phyloP scores from a whole-genome alignment of 306 rosid species.

The Quercus alba region DNA sequence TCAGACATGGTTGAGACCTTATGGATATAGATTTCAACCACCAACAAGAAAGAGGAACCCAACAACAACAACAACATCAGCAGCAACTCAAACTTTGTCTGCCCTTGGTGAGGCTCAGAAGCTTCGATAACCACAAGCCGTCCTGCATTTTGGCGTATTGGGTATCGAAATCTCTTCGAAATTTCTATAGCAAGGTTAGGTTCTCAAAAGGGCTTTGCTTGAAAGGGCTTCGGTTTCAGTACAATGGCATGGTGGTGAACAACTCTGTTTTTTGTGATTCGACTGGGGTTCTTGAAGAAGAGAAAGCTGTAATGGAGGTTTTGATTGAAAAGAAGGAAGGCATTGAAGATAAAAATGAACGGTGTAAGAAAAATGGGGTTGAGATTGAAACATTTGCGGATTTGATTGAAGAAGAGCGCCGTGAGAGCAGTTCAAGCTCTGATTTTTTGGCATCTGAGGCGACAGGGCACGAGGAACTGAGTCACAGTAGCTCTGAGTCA shows the following conservation, averaged over 20 bases:
- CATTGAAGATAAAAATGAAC: slow-evolving; percentile 26
- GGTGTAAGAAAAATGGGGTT: slow-evolving; percentile 22
- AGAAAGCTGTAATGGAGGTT: slow-evolving; percentile 46
- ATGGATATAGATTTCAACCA: slow-evolving; percentile 60
- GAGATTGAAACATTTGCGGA: slow-evolving; percentile 36
- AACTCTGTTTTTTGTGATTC: slow-evolving; percentile 49
- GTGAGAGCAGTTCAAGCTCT: slow-evolving; percentile 76
- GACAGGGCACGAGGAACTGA: slow-evolving; percentile 66
- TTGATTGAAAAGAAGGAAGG: slow-evolving; percentile 35
- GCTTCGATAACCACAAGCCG: slow-evolving; percentile 31
- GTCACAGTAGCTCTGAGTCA: slow-evolving; percentile 71
- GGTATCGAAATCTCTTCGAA: slow-evolving; percentile 47
- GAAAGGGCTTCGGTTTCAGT: slow-evolving; percentile 41
- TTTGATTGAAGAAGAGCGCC: slow-evolving; percentile 59
- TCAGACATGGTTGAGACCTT: slow-evolving; percentile 57
- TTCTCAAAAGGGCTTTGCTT: slow-evolving; percentile 52
- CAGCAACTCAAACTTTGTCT: slow-evolving; percentile 45
- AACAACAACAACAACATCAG: slow-evolving; percentile 50
- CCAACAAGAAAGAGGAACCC: slow-evolving; percentile 44
- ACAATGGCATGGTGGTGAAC: slow-evolving; percentile 50
- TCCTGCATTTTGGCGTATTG: slow-evolving; percentile 49
- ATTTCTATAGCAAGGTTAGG: slow-evolving; percentile 38
- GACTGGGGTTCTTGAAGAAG: slow-evolving; percentile 31
- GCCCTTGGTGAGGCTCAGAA: slow-evolving; percentile 38
- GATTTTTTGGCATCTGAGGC: slow-evolving; percentile 77